phyloP scores from a whole-genome alignment of 257 asterid genomes.

The Ilex asprella region DNA sequence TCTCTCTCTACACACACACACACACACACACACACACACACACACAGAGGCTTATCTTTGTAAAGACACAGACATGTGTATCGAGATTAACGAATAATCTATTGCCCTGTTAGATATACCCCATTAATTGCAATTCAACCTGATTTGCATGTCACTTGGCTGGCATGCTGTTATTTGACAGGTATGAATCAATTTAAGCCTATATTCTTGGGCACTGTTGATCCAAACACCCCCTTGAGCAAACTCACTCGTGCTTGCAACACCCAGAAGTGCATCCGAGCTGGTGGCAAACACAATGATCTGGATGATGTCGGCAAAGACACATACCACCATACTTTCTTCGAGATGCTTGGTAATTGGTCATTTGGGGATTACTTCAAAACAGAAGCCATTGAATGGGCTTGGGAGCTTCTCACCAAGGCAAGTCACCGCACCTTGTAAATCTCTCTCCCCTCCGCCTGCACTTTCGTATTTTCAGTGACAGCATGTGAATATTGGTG shows the following conservation, averaged over 20 bases:
- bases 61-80: neutral
- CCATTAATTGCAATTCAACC: neutral
- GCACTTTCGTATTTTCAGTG: too few species aligned
- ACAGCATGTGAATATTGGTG: too few species aligned
- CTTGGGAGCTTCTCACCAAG: slow-evolving; percentile 95
- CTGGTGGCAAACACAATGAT: slow-evolving; percentile 98
- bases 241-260: slow-evolving; percentile 89
- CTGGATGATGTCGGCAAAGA: slow-evolving; percentile 99
- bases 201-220: slow-evolving; percentile 82
- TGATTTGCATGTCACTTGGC: too few species aligned
- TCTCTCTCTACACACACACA: neutral
- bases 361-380: slow-evolving; percentile 94
- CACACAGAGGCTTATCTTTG: neutral
- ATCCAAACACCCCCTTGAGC: slow-evolving; percentile 83
- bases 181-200: slow-evolving; percentile 99
- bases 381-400: slow-evolving; percentile 80
- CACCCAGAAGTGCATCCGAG: slow-evolving; percentile 97
- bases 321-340: slow-evolving; percentile 96
- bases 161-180: slow-evolving; percentile 12
- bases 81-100: too few species aligned
- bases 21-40: neutral
- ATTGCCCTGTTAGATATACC: neutral
- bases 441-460: too few species aligned
- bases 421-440: slow-evolving; percentile 18
- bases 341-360: slow-evolving; percentile 99